Percentiles rank a stretch among this genome's conserved stretches.
These are phyloP conservation scores for Phoenix dactylifera DNA, from an alignment of 176 grass and related monocot genomes.

Conservation along the genomic window DNA sequence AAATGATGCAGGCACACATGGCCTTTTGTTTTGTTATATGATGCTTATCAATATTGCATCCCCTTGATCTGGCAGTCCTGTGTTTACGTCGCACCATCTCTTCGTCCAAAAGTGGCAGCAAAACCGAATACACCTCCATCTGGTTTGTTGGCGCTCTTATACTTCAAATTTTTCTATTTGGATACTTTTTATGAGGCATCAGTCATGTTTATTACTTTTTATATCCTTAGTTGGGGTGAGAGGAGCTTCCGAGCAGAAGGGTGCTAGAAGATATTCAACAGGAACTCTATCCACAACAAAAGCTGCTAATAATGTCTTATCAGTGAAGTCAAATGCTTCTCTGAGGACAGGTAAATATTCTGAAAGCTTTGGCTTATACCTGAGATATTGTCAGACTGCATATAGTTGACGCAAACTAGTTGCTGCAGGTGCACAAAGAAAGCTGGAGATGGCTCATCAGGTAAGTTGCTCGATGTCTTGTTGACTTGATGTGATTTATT, in stretches of 20 bases:
- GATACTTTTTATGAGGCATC: too few species aligned
- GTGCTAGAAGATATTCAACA: conserved; percentile 48
- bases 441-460: conserved; percentile 73
- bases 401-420: conserved; percentile 4
- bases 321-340: conserved; percentile 30
- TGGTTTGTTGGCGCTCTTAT: conserved; percentile 34
- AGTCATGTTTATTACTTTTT: neutral
- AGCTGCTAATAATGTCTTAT: conserved; percentile 19
- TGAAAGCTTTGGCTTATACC: neutral
- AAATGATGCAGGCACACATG: too few species aligned
- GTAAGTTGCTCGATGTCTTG: neutral
- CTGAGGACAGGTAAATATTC: conserved; percentile 35
- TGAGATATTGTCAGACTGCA: neutral
- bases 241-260: conserved; percentile 36
- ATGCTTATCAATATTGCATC: neutral
- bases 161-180: too few species aligned
- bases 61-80: conserved; percentile 20
- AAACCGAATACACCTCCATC: conserved; percentile 67
- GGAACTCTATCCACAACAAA: conserved; percentile 43
- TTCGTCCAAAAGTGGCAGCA: conserved; percentile 40
- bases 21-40: too few species aligned
- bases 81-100: conserved; percentile 39
- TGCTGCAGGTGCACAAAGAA: conserved; percentile 74
- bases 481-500: neutral
- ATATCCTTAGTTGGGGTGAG: conserved; percentile 43